phyloP scores from a whole-genome alignment of 345 rosid species.

The Euphorbia tirucalli region DNA sequence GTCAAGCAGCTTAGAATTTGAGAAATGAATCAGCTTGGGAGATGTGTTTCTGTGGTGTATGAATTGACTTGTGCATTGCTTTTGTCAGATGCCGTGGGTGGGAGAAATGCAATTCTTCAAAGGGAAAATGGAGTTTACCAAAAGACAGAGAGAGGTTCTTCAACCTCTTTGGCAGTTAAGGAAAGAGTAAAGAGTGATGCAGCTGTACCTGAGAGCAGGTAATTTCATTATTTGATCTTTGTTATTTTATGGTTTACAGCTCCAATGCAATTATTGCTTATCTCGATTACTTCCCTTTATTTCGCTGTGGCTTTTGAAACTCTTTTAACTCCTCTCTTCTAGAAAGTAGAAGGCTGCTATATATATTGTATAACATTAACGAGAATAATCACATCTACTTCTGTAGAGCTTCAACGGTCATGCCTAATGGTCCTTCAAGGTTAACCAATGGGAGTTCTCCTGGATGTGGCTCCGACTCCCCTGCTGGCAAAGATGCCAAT shows the following conservation, averaged over 20 bases:
- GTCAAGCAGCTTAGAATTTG: neutral
- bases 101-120: slow-evolving; percentile 42
- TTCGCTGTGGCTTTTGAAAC: neutral
- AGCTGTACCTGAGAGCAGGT: slow-evolving; percentile 44
- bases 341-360: neutral
- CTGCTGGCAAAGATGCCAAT: slow-evolving; percentile 17
- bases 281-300: neutral
- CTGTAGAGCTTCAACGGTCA: slow-evolving; percentile 36
- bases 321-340: neutral
- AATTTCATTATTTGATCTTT: slow-evolving; percentile 21
- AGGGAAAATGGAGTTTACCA: slow-evolving; percentile 57
- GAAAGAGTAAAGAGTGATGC: slow-evolving; percentile 41
- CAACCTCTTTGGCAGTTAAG: slow-evolving; percentile 22
- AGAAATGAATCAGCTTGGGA: neutral
- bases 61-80: slow-evolving; percentile 4
- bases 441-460: slow-evolving; percentile 43
- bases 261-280: neutral
- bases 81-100: slow-evolving; percentile 44
- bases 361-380: neutral
- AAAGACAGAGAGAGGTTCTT: slow-evolving; percentile 38
- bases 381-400: neutral
- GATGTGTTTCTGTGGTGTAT: neutral
- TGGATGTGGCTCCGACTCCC: slow-evolving; percentile 16
- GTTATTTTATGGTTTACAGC: slow-evolving; percentile 1
- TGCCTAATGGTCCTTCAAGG: slow-evolving; percentile 36